phyloP scores from a whole-genome alignment of 2,329 filamentous ascomycete genomes.

The Chaetomium olivaceum region DNA sequence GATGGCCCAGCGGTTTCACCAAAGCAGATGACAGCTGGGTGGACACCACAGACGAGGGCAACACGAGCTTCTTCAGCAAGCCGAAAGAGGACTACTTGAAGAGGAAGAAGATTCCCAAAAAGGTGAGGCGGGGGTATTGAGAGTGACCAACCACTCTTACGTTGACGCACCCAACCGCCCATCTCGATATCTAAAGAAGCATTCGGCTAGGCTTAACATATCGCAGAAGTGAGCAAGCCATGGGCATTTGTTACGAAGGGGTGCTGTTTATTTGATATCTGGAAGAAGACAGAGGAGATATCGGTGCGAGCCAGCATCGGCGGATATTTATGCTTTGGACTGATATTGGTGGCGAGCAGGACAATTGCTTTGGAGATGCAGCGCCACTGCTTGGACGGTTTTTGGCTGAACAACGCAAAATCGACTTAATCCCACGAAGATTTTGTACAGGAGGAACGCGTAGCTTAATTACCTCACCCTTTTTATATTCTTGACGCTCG shows the following conservation, averaged over 20 bases:
- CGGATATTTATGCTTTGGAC: constrained; percentile 8
- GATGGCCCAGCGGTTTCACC: constrained; percentile 16
- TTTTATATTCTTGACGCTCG: not conserved
- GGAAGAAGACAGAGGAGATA: not conserved
- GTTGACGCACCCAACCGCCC: not conserved
- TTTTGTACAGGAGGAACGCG: constrained; percentile 15
- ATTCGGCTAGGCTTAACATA: not conserved
- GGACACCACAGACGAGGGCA: constrained; percentile 27
- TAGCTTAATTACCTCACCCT: not conserved
- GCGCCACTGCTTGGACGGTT: constrained; percentile 18
- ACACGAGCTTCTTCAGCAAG: constrained; percentile 30
- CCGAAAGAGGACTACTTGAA: constrained; percentile 20
- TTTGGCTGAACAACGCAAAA: constrained; percentile 10
- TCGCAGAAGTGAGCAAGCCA: not conserved
- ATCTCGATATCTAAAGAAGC: not conserved
- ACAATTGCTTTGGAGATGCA: constrained; percentile 24
- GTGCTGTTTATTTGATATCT: not conserved
- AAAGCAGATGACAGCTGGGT: constrained; percentile 27
- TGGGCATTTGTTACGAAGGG: not conserved
- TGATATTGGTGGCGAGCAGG: constrained; percentile 12
- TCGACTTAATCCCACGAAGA: not conserved
- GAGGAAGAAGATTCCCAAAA: constrained; percentile 24
- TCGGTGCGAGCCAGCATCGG: not conserved
- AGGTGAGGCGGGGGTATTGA: constrained; percentile 24
- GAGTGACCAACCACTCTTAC: not conserved